Percentiles rank a stretch among this genome's conserved stretches.
Evolutionary conservation across 2,329 filamentous ascomycete species (phyloP).

Genomic region (Penicillium janthinellum): DNA sequence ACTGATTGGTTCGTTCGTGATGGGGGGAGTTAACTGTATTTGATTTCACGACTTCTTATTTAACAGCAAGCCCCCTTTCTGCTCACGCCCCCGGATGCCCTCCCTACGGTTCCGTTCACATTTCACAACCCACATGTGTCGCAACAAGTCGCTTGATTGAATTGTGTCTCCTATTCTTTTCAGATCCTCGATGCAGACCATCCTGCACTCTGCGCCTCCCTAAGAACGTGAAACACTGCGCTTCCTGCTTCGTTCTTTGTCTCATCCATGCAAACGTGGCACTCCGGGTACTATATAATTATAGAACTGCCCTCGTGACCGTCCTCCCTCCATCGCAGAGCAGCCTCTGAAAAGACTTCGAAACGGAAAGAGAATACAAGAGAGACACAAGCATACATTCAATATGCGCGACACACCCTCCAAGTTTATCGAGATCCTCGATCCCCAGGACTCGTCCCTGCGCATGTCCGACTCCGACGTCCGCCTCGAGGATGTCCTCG

Average conservation of each 20-base stretch:
- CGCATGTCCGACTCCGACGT: conserved; percentile 45
- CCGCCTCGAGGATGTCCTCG: conserved; percentile 48
- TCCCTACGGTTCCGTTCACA: neutral
- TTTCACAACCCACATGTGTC: neutral
- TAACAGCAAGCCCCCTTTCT: neutral
- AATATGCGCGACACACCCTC: conserved; percentile 41
- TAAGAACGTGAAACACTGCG: conserved; percentile 12
- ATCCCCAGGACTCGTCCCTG: conserved; percentile 36
- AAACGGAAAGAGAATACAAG: too few species aligned
- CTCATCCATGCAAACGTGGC: conserved; percentile 11
- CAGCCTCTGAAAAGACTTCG: too few species aligned
- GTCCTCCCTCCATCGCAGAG: neutral
- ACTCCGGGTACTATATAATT: neutral
- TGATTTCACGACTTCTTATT: conserved; percentile 1
- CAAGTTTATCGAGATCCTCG: conserved; percentile 49
- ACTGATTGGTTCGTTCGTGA: neutral
- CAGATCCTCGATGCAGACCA: neutral
- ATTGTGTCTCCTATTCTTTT: neutral
- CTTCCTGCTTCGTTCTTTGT: conserved; percentile 23
- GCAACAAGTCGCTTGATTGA: neutral
- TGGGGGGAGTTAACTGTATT: neutral
- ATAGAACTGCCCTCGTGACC: neutral
- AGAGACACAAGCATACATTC: neutral
- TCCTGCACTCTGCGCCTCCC: neutral
- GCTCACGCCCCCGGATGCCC: neutral